Conservation (phyloP, 176 grass and related monocot genomes). For the Carex kokanica region DNA sequence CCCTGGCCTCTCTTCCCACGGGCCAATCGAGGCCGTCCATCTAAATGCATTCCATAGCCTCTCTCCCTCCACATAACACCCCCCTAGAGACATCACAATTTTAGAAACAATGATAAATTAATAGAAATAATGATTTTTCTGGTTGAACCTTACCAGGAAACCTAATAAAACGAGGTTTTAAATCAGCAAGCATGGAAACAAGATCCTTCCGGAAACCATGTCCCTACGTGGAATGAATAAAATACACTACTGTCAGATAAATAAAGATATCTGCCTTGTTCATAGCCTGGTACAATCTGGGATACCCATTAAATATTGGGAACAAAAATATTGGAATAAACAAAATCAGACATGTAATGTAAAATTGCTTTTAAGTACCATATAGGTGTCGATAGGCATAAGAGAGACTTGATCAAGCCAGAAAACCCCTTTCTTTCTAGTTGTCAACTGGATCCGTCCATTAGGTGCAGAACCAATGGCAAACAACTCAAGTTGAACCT, state of each 20-base stretch:
- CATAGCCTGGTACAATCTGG: not conserved
- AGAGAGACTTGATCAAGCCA: slow-evolving; percentile 95
- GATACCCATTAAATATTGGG: not conserved
- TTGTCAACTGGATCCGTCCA: slow-evolving; percentile 80
- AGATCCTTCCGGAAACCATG: slow-evolving; percentile 90
- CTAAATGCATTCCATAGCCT: slow-evolving; percentile 78
- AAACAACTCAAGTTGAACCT: slow-evolving; percentile 58
- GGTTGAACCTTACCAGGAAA: slow-evolving; percentile 64
- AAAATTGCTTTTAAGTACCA: slow-evolving; percentile 41
- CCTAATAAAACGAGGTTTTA: slow-evolving; percentile 80
- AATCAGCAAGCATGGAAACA: slow-evolving; percentile 64
- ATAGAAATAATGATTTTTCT: not conserved
- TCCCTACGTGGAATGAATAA: slow-evolving; percentile 43
- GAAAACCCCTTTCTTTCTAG: slow-evolving; percentile 58
- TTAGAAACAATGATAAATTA: not conserved
- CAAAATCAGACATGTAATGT: not conserved
- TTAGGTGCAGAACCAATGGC: slow-evolving; percentile 51
- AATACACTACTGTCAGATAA: slow-evolving; percentile 11
- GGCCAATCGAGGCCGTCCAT: slow-evolving; percentile 79
- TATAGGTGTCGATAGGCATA: slow-evolving; percentile 76
- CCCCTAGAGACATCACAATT: slow-evolving; percentile 40
- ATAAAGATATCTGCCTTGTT: not conserved
- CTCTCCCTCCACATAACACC: slow-evolving; percentile 81
- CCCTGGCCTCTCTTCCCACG: slow-evolving; percentile 89
- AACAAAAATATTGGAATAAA: not conserved